These are phyloP conservation scores for Cyberlindnera euphorbiiphila DNA, from an alignment of 805 yeast species.

Conservation along the genomic window DNA sequence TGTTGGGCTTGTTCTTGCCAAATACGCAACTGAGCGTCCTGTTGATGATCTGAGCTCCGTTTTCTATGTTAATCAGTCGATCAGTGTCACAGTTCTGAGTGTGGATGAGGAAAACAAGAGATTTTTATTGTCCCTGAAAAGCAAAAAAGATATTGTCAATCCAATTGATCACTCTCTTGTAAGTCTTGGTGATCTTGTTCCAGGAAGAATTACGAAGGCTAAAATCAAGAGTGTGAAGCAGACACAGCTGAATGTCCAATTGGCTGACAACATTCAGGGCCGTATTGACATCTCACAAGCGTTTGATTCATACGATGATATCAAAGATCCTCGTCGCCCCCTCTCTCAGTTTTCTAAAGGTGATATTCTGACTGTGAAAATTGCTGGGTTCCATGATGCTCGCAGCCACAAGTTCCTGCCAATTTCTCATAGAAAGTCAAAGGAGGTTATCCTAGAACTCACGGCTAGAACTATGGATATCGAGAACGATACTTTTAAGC, in stretches of 20 bases:
- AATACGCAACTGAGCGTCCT: slow-evolving; percentile 56
- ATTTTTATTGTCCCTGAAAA: slow-evolving; percentile 62
- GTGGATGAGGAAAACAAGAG: slow-evolving; percentile 67
- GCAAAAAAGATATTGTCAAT: slow-evolving; percentile 36
- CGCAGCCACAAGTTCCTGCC: slow-evolving; percentile 66
- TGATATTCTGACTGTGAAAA: slow-evolving; percentile 52
- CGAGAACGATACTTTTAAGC: slow-evolving; percentile 24
- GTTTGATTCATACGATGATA: slow-evolving; percentile 49
- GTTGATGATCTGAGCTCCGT: slow-evolving; percentile 49
- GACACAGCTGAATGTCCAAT: slow-evolving; percentile 67
- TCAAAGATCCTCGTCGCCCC: slow-evolving; percentile 56
- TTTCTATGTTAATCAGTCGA: slow-evolving; percentile 66
- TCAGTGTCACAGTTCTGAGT: slow-evolving; percentile 61
- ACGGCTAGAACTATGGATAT: slow-evolving; percentile 47
- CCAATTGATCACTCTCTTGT: slow-evolving; percentile 58
- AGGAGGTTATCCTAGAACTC: slow-evolving; percentile 60
- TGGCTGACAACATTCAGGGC: slow-evolving; percentile 78
- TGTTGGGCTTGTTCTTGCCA: slow-evolving; percentile 79
- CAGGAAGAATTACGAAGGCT: slow-evolving; percentile 63
- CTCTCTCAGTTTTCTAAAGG: slow-evolving; percentile 56
- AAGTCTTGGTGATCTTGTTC: slow-evolving; percentile 44
- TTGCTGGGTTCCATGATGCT: slow-evolving; percentile 75
- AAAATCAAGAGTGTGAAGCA: slow-evolving; percentile 58
- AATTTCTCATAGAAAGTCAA: slow-evolving; percentile 52
- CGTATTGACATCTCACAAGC: slow-evolving; percentile 74